These are phyloP conservation scores for Brassica nigra DNA, from an alignment of 345 rosid species.

Conservation along the genomic window DNA sequence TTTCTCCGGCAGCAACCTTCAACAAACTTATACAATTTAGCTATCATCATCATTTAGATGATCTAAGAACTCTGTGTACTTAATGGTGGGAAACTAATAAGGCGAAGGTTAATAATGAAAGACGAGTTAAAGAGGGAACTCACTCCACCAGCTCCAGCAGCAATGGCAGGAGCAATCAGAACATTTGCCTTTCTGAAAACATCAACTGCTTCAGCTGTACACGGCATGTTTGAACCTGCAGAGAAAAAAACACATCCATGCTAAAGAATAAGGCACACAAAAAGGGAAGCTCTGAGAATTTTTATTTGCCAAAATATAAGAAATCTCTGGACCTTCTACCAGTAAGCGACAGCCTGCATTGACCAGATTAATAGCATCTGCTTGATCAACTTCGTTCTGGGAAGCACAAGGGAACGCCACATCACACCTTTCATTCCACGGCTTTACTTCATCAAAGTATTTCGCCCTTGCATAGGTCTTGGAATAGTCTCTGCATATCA, in stretches of 20 bases:
- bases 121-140: slow-evolving; percentile 30
- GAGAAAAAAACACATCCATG: slow-evolving; percentile 1
- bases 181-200: slow-evolving; percentile 85
- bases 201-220: slow-evolving; percentile 92
- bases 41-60: neutral
- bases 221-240: slow-evolving; percentile 95
- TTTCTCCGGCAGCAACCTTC: slow-evolving; percentile 98
- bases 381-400: slow-evolving; percentile 94
- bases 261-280: neutral
- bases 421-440: slow-evolving; percentile 96
- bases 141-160: slow-evolving; percentile 99
- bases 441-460: slow-evolving; percentile 94
- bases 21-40: slow-evolving; percentile 2
- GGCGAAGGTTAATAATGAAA: neutral
- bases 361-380: slow-evolving; percentile 91
- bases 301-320: slow-evolving; percentile 12
- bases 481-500: slow-evolving; percentile 81
- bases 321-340: slow-evolving; percentile 72
- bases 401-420: slow-evolving; percentile 94
- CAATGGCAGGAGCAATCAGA: slow-evolving; percentile 92
- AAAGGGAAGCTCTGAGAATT: slow-evolving; percentile 3
- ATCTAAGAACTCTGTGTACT: neutral
- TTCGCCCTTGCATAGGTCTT: slow-evolving; percentile 95
- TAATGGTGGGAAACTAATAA: neutral
- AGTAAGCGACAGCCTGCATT: slow-evolving; percentile 85